phyloP scores from a whole-genome alignment of 371 early-diverging fungal genomes.

The Syncephalastrum sp. region DNA sequence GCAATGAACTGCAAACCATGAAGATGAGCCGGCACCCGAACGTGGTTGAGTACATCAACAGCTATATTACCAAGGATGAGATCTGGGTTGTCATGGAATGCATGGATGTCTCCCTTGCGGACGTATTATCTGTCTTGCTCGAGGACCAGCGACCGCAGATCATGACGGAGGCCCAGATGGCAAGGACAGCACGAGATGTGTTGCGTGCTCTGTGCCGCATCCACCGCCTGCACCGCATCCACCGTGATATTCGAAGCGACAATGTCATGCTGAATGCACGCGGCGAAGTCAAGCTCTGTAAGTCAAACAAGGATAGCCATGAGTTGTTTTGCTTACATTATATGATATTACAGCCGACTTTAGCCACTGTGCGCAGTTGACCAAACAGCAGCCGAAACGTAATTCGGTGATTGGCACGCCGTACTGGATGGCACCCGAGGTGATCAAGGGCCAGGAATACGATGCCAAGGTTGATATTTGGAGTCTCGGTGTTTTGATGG shows the following conservation, averaged over 20 bases:
- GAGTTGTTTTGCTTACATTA: constrained; percentile 12
- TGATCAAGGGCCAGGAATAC: constrained; percentile 76
- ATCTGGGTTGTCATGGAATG: constrained; percentile 77
- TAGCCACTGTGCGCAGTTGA: constrained; percentile 68
- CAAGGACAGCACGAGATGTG: constrained; percentile 74
- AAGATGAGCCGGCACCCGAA: constrained; percentile 69
- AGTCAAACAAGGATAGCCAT: constrained; percentile 54
- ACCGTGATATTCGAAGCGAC: constrained; percentile 92
- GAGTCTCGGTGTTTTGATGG: constrained; percentile 81
- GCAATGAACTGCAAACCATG: constrained; percentile 72
- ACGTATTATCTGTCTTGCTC: constrained; percentile 64
- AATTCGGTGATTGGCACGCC: constrained; percentile 75
- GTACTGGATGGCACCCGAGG: constrained; percentile 99
- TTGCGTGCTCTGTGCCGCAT: constrained; percentile 87
- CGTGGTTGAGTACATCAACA: constrained; percentile 70
- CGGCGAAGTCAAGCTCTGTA: constrained; percentile 73
- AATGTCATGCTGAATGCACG: constrained; percentile 70
- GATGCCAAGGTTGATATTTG: constrained; percentile 85
- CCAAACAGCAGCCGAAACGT: constrained; percentile 58
- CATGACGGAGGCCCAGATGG: constrained; percentile 63
- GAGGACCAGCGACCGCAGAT: constrained; percentile 33
- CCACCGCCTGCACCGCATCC: constrained; percentile 89
- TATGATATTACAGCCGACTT: constrained; percentile 59
- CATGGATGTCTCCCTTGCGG: constrained; percentile 80
- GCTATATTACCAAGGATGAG: constrained; percentile 59